These are phyloP conservation scores for Butyriboletus loyo DNA, from an alignment of 768 basidiomycete genomes.

Conservation along the genomic window DNA sequence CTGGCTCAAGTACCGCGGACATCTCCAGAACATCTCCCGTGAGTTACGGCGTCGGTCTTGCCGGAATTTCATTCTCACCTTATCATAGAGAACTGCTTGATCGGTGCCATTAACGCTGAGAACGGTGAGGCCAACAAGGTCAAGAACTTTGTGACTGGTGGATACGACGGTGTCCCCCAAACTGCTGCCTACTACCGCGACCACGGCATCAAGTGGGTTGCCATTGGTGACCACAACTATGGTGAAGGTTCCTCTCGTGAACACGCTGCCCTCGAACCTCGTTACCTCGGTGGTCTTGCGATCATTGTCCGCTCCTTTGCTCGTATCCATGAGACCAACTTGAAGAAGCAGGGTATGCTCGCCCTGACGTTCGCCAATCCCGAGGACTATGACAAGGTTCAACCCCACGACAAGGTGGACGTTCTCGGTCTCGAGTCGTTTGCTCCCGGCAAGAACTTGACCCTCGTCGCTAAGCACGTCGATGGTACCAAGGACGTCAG, in stretches of 20 bases:
- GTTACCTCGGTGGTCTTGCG: slow-evolving; percentile 91
- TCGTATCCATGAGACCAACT: slow-evolving; percentile 95
- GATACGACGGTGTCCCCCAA: slow-evolving; percentile 81
- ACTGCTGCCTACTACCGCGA: slow-evolving; percentile 88
- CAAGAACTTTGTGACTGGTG: slow-evolving; percentile 86
- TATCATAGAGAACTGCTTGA: slow-evolving; percentile 84
- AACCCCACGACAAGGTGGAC: slow-evolving; percentile 82
- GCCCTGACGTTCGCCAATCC: slow-evolving; percentile 90
- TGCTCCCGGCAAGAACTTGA: slow-evolving; percentile 89
- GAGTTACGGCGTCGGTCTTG: slow-evolving; percentile 24
- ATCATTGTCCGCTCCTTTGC: slow-evolving; percentile 97
- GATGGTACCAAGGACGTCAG: slow-evolving; percentile 71
- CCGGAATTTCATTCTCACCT: slow-evolving; percentile 5
- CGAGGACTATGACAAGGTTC: slow-evolving; percentile 92
- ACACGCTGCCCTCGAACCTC: slow-evolving; percentile 94
- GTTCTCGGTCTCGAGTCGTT: slow-evolving; percentile 88
- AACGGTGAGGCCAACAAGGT: slow-evolving; percentile 96
- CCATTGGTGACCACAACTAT: slow-evolving; percentile 94
- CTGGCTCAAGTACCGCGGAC: slow-evolving; percentile 99
- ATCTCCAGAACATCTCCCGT: slow-evolving; percentile 97
- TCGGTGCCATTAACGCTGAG: slow-evolving; percentile 95
- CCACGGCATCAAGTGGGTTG: slow-evolving; percentile 91
- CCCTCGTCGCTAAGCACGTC: slow-evolving; percentile 74
- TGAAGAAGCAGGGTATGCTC: slow-evolving; percentile 99
- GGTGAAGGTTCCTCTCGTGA: slow-evolving; percentile 98